Conservation (phyloP, 192 early-diverging fungal genomes). For the Helicostylum pulchrum region DNA sequence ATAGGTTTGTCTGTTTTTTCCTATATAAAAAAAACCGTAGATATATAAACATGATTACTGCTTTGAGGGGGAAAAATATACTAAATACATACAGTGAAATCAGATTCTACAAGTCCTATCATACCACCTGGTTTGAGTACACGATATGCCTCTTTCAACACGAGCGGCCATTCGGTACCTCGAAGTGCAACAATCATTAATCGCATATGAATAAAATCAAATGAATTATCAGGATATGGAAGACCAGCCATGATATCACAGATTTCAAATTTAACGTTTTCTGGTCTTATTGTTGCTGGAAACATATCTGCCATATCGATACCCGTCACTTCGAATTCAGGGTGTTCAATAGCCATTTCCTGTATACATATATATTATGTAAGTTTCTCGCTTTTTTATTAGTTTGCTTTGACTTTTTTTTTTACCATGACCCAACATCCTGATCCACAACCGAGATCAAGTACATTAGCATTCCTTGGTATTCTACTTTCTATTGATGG, state of each 20-base stretch:
- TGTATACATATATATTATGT: not conserved
- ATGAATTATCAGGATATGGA: constrained; percentile 23
- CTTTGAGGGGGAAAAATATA: not conserved
- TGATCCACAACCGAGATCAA: constrained; percentile 43
- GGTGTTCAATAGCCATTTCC: constrained; percentile 39
- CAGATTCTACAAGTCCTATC: constrained; percentile 24
- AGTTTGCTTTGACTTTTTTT: not conserved
- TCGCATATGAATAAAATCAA: constrained; percentile 43
- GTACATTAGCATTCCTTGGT: constrained; percentile 11
- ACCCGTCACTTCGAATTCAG: constrained; percentile 23
- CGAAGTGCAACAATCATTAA: constrained; percentile 28
- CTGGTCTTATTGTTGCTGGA: constrained; percentile 35
- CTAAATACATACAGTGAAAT: constrained; percentile 15
- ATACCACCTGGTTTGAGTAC: constrained; percentile 36
- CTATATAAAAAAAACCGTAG: constrained; percentile 4
- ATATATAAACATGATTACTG: not conserved
- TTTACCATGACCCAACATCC: constrained; percentile 36
- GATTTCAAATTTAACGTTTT: constrained; percentile 32
- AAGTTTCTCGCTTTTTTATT: not conserved
- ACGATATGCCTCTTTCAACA: constrained; percentile 27
- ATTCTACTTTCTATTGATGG: not conserved
- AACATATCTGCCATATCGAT: constrained; percentile 40
- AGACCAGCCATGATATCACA: constrained; percentile 30
- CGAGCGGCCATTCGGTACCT: constrained; percentile 18
- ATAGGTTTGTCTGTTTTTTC: not conserved